phyloP scores from a whole-genome alignment of 2,329 filamentous ascomycete species.

The Tolypocladium tundrense region DNA sequence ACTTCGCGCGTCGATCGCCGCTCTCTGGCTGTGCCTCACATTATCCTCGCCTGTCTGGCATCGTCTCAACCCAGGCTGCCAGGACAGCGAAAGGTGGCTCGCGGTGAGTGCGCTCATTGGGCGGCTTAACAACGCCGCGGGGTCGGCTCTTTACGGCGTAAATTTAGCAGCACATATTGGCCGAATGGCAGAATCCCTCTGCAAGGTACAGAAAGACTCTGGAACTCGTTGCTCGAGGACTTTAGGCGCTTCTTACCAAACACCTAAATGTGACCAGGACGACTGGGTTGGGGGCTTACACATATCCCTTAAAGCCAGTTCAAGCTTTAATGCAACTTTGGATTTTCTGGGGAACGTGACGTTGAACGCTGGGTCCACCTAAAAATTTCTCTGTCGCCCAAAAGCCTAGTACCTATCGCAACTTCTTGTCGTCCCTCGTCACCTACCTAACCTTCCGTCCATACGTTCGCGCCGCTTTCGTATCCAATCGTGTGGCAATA shows the following conservation, averaged over 20 bases:
- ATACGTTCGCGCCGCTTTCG: background rate
- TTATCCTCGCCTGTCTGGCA: background rate
- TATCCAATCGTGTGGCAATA: background rate
- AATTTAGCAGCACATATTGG: background rate
- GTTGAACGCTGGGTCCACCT: too few species aligned
- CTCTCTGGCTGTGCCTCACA: background rate
- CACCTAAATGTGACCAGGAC: background rate
- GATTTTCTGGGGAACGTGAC: too few species aligned
- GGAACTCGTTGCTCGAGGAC: background rate
- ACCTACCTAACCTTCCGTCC: background rate
- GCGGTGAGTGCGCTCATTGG: background rate
- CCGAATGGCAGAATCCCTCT: background rate
- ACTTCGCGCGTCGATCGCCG: background rate
- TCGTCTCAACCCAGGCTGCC: background rate
- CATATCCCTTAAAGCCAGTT: background rate
- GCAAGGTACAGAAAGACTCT: background rate
- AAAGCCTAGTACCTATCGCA: too few species aligned
- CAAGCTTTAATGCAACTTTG: too few species aligned
- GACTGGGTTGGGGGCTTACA: background rate
- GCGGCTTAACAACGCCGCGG: background rate
- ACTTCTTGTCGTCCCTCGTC: background rate
- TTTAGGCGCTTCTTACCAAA: background rate
- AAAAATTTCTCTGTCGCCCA: too few species aligned
- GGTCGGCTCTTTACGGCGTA: background rate
- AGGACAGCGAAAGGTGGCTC: background rate